phyloP scores from a whole-genome alignment of 306 rosid species.

The Acmispon strigosus region DNA sequence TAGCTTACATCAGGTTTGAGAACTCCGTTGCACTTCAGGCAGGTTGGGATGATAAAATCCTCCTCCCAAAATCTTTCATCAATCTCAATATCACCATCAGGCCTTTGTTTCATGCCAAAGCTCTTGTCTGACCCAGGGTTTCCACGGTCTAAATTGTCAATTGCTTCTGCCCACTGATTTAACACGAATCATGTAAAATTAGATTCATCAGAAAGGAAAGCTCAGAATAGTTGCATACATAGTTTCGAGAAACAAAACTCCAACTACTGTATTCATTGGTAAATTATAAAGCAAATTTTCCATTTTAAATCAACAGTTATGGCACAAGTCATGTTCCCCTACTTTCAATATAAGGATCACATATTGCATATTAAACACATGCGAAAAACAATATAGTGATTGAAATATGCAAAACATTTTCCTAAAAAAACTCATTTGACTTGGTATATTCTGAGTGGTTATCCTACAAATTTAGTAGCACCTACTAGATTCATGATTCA shows the following conservation, averaged over 20 bases:
- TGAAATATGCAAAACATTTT: not conserved
- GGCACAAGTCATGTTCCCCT: not conserved
- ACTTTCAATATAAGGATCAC: not conserved
- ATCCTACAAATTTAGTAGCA: not conserved
- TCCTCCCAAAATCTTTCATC: constrained; percentile 94
- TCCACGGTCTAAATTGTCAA: constrained; percentile 64
- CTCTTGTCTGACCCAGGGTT: constrained; percentile 76
- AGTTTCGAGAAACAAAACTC: constrained; percentile 3
- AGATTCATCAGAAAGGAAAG: constrained; percentile 2
- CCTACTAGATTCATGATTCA: not conserved
- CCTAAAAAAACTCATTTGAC: not conserved
- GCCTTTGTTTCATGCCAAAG: constrained; percentile 97
- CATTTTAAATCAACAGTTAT: not conserved
- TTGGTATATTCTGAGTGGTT: not conserved
- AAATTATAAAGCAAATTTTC: not conserved
- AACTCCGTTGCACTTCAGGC: constrained; percentile 78
- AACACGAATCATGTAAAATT: not conserved
- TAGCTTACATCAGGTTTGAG: constrained; percentile 87
- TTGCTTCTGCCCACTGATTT: constrained; percentile 89
- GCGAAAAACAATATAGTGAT: not conserved
- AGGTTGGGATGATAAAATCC: constrained; percentile 73
- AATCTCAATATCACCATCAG: constrained; percentile 95
- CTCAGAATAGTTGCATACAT: not conserved
- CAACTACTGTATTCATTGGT: not conserved
- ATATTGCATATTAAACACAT: not conserved